Percentiles rank a stretch among this genome's conserved stretches.
Evolutionary conservation across 306 rosid genomes (phyloP).

Genomic region (Cicer pinnatifidum): DNA sequence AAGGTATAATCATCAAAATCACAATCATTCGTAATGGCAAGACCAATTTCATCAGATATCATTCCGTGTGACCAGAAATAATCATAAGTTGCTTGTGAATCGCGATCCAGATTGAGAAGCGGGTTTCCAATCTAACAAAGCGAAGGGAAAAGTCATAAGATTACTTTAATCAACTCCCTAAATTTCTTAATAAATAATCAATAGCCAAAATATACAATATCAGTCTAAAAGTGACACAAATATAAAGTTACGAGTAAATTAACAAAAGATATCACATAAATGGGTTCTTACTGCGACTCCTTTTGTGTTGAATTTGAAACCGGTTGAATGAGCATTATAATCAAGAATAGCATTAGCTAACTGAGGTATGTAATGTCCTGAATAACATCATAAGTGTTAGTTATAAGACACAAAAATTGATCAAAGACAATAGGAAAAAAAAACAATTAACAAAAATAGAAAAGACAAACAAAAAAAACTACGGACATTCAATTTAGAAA

Average conservation of each 20-base stretch:
- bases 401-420: not conserved
- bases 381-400: not conserved
- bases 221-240: not conserved
- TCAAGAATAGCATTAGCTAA: conserved; percentile 69
- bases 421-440: not conserved
- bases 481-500: not conserved
- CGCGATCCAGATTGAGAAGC: conserved; percentile 71
- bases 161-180: not conserved
- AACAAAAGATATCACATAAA: conserved; percentile 26
- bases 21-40: conserved; percentile 66
- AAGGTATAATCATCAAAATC: conserved; percentile 70
- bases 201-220: not conserved
- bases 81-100: conserved; percentile 67
- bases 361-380: conserved; percentile 94
- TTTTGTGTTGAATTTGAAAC: conserved; percentile 78
- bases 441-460: not conserved
- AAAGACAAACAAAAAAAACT: not conserved
- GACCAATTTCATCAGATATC: conserved; percentile 91
- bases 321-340: conserved; percentile 64
- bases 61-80: conserved; percentile 94
- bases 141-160: not conserved
- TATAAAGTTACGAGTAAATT: not conserved
- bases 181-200: not conserved
- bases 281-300: conserved; percentile 77
- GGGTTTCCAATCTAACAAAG: conserved; percentile 83